These are phyloP conservation scores for Ambrosiella xylebori DNA, from an alignment of 2,329 filamentous ascomycete genomes.

Conservation along the genomic window DNA sequence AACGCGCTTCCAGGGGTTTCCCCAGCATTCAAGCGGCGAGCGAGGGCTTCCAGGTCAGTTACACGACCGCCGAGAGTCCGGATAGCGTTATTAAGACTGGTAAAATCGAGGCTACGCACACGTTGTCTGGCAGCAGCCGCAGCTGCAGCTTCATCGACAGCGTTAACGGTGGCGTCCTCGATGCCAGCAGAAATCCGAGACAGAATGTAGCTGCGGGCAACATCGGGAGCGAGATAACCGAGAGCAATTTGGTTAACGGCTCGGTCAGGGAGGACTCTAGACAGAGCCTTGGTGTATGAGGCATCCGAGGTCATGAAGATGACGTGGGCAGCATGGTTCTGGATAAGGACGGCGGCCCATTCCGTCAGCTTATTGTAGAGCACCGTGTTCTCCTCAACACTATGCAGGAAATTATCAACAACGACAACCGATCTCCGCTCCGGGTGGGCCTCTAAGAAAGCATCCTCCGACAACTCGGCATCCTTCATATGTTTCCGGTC, in stretches of 20 bases:
- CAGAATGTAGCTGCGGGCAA: slow-evolving; percentile 81
- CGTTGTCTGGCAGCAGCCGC: slow-evolving; percentile 18
- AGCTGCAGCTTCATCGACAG: slow-evolving; percentile 21
- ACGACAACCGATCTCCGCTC: slow-evolving; percentile 70
- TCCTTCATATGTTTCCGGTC: slow-evolving; percentile 53
- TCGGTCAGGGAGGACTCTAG: slow-evolving; percentile 74
- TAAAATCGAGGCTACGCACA: slow-evolving; percentile 30
- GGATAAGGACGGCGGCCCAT: slow-evolving; percentile 75
- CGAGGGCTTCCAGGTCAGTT: slow-evolving; percentile 88
- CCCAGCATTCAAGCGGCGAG: slow-evolving; percentile 73
- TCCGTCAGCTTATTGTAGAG: slow-evolving; percentile 69
- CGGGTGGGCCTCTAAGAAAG: slow-evolving; percentile 77
- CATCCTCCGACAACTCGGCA: slow-evolving; percentile 56
- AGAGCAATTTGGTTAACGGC: slow-evolving; percentile 76
- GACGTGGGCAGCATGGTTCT: slow-evolving; percentile 79
- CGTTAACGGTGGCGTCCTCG: slow-evolving; percentile 20
- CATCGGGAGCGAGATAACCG: slow-evolving; percentile 69
- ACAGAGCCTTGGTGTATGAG: slow-evolving; percentile 72
- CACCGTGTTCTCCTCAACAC: slow-evolving; percentile 42
- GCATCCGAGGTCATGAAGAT: slow-evolving; percentile 85
- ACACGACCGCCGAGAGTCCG: slow-evolving; percentile 70
- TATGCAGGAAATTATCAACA: slow-evolving; percentile 82
- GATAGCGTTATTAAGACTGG: slow-evolving; percentile 67
- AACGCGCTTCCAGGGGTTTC: slow-evolving; percentile 70
- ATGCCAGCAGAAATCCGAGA: slow-evolving; percentile 39